Conservation (phyloP, 108 stramenopile genomes). For the Skeletonema marinoi region DNA sequence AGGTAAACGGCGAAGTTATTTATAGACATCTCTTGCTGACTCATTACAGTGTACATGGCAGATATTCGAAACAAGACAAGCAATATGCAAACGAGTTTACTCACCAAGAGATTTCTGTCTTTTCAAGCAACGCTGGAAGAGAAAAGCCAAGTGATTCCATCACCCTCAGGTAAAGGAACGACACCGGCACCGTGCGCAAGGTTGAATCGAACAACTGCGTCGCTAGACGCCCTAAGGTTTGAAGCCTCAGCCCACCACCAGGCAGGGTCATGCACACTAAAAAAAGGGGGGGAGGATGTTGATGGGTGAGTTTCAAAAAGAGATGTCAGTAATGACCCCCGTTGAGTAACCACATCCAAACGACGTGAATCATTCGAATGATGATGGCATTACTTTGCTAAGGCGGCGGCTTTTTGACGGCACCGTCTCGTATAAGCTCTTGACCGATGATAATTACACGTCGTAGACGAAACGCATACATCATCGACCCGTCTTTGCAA, state of each 20-base stretch:
- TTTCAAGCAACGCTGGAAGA: neutral
- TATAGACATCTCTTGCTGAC: slow-evolving; percentile 35
- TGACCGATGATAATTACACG: slow-evolving; percentile 1
- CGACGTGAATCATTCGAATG: neutral
- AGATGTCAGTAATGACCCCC: slow-evolving; percentile 21
- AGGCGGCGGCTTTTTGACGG: slow-evolving; percentile 30
- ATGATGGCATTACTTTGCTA: slow-evolving; percentile 30
- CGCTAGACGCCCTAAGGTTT: slow-evolving; percentile 85
- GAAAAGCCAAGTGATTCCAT: neutral
- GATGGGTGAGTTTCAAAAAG: slow-evolving; percentile 29
- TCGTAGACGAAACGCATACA: neutral
- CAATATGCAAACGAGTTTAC: neutral
- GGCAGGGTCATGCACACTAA: slow-evolving; percentile 80
- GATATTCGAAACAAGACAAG: neutral
- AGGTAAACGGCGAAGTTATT: slow-evolving; percentile 54
- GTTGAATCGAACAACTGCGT: slow-evolving; percentile 89
- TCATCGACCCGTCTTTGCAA: slow-evolving; percentile 12
- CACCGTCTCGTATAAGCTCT: slow-evolving; percentile 23
- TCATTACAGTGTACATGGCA: neutral
- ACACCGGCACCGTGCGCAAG: slow-evolving; percentile 69
- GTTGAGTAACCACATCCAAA: slow-evolving; percentile 5
- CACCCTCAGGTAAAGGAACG: neutral
- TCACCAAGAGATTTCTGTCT: neutral
- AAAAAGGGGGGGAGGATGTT: neutral
- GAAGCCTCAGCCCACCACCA: slow-evolving; percentile 87